A percentile compares a stretch with the other conserved stretches of the same genome.
Evolutionary conservation across 192 early-diverging fungal genomes (phyloP).

Genomic region (Geranomyces michiganensis): DNA sequence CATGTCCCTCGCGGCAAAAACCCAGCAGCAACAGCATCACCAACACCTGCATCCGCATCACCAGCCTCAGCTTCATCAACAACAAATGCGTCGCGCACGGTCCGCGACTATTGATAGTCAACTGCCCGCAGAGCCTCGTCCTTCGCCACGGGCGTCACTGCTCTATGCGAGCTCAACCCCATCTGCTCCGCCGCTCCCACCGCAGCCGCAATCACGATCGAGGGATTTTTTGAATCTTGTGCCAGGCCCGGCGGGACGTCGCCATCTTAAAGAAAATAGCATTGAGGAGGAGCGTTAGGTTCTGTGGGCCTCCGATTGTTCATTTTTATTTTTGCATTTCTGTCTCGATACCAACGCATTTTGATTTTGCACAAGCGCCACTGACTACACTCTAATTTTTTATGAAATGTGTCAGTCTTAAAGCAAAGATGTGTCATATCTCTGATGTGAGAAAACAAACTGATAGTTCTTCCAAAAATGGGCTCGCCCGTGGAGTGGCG

Average conservation of each 20-base stretch:
- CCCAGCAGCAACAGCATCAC: not conserved
- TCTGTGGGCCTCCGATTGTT: too few relatives aligned
- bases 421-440: too few relatives aligned
- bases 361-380: too few relatives aligned
- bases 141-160: not conserved
- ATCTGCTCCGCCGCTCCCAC: not conserved
- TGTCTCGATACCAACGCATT: too few relatives aligned
- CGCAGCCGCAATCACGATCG: not conserved
- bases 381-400: too few relatives aligned
- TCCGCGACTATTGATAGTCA: not conserved
- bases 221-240: conserved; percentile 6
- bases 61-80: not conserved
- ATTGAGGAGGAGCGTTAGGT: conserved; percentile 1
- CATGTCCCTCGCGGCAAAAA: conserved; percentile 1
- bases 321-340: too few relatives aligned
- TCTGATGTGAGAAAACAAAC: too few relatives aligned
- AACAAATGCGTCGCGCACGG: not conserved
- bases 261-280: conserved; percentile 1
- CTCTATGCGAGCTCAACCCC: too few relatives aligned
- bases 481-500: too few relatives aligned
- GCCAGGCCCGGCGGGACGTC: not conserved
- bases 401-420: too few relatives aligned
- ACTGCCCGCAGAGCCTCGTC: not conserved
- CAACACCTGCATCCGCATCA: not conserved
- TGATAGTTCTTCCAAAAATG: too few relatives aligned